Evolutionary conservation across 148 eudicot genomes (phyloP), one percentile per base, ranked within the genome.

Genomic region (Chenopodium berlandieri): DNA sequence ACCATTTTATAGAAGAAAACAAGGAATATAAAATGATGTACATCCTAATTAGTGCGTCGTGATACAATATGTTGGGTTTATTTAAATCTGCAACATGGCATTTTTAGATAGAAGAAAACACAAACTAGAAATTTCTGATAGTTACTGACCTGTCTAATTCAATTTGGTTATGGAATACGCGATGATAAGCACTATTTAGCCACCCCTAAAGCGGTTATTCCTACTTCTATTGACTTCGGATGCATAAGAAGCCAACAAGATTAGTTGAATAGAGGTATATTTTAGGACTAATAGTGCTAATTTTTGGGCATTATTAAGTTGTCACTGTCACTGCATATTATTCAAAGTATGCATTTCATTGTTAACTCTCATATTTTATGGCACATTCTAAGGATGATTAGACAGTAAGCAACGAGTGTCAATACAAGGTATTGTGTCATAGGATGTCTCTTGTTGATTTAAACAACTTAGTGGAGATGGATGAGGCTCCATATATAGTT

Each of bases 181-280:
- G 30, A 23, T 31, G 62, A 14, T 27, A 31, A 30, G 63, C 37
- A 67, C n/a, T 25, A 67, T 65, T n/a, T n/a, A 46, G 22, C 64
- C 44, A 40, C 9, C 27, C 63, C n/a, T 27, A 23, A 46, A 47
- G 63, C 64, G 19, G 69, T 30, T 10, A 67, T 79, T 76, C 76
- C 82, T 80, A 40, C 54, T 71, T 80, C 25, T 71, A 31, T 80
- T 80, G 82, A 80, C 76, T 80, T 79, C 22, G 0, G 2, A 37
- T 56, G 54, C 76, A 31, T 22, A 56, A 71, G 56, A 80, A 72
- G 70, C 82, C 76, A 72, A 72, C 58, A 58, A 22, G 4, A 60
- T 76, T 40, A 67, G 82, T 71, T 71, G 23, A 14, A 50, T 30
- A 1, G 64, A 20, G 74, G 64, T 67, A 25, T 67, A 67, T 52